These are phyloP conservation scores for Globisporangium megalacanthum DNA, from an alignment of 352 stramenopile genomes.

Conservation along the genomic window DNA sequence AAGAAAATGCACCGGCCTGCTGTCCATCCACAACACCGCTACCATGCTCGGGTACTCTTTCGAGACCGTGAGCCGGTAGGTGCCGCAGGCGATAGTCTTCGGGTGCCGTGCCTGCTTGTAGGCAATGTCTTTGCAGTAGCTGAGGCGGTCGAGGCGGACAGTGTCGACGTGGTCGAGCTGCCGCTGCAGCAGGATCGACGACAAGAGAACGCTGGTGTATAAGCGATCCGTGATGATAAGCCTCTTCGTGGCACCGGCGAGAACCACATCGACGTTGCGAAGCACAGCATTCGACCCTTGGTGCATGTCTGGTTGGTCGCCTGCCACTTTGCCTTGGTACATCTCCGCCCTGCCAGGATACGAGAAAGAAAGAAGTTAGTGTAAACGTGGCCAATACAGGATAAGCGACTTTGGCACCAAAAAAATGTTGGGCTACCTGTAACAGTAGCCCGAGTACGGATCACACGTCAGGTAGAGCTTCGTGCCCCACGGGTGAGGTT, in stretches of 20 bases:
- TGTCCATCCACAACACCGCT: too few relatives aligned
- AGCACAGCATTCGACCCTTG: slow-evolving; percentile 1
- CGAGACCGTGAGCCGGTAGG: too few relatives aligned
- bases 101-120: slow-evolving; percentile 11
- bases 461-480: slow-evolving; percentile 24
- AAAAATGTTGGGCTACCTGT: slow-evolving; percentile 1
- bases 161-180: slow-evolving; percentile 15
- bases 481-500: slow-evolving; percentile 15
- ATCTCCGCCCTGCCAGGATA: background rate
- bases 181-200: slow-evolving; percentile 9
- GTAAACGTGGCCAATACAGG: background rate
- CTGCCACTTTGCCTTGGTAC: background rate
- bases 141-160: slow-evolving; percentile 7
- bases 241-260: background rate
- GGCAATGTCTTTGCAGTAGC: slow-evolving; percentile 12
- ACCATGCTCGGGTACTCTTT: too few relatives aligned
- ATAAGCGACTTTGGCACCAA: background rate
- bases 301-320: background rate
- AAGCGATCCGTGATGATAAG: slow-evolving; percentile 4
- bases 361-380: too few relatives aligned
- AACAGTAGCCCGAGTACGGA: slow-evolving; percentile 10
- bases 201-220: slow-evolving; percentile 3
- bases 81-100: slow-evolving; percentile 1
- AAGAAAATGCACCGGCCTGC: too few relatives aligned
- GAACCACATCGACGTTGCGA: slow-evolving; percentile 4